Evolutionary conservation across 108 stramenopile species (phyloP).

Genomic region (Nannochloropsis oceanica): DNA sequence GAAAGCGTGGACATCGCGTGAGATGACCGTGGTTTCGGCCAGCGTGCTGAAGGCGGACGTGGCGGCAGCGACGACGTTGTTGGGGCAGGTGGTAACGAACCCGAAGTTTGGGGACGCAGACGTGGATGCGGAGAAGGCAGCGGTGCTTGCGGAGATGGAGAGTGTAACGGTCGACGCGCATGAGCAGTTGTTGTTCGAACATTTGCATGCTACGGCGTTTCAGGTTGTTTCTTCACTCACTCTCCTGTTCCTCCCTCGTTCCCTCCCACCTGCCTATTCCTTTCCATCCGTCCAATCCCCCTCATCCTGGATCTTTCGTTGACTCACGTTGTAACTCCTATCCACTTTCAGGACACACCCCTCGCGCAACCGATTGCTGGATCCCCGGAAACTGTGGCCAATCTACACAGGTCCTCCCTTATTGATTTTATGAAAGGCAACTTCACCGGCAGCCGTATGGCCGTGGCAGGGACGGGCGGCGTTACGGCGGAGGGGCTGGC

Average conservation of each 20-base stretch:
- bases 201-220: neutral
- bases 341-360: constrained; percentile 45
- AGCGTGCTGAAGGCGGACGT: constrained; percentile 91
- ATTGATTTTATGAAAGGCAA: constrained; percentile 70
- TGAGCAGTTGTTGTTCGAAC: constrained; percentile 38
- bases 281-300: neutral
- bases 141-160: constrained; percentile 85
- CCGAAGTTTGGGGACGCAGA: neutral
- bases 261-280: neutral
- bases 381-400: constrained; percentile 66
- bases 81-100: constrained; percentile 63
- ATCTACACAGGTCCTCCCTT: constrained; percentile 57
- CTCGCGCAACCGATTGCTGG: constrained; percentile 89
- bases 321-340: neutral
- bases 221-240: neutral
- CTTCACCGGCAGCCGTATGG: constrained; percentile 86
- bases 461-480: constrained; percentile 90
- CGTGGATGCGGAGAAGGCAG: constrained; percentile 77
- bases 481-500: constrained; percentile 67
- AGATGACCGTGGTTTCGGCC: constrained; percentile 98
- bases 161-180: constrained; percentile 83
- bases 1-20: constrained; percentile 73
- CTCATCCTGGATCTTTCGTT: neutral
- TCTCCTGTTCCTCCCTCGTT: neutral
- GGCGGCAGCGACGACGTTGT: constrained; percentile 72